Evolutionary conservation across 176 grass and related monocot species (phyloP).

Genomic region (Carex parvula): DNA sequence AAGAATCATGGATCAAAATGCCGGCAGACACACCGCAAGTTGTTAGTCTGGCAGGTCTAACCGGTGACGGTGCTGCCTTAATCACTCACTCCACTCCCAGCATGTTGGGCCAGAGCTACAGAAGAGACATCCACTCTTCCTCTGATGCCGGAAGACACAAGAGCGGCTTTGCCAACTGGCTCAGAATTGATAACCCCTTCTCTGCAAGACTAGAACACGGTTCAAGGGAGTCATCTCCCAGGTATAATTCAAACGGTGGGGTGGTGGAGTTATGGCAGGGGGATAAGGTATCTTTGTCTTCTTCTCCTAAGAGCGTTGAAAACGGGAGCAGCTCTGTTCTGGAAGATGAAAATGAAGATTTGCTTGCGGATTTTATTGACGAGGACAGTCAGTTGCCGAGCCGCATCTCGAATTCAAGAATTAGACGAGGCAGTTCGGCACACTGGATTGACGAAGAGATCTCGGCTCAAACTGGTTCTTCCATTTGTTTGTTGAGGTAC

Average conservation of each 20-base stretch:
- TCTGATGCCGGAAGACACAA: slow-evolving; percentile 46
- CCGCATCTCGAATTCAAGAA: slow-evolving; percentile 64
- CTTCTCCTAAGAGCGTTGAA: slow-evolving; percentile 35
- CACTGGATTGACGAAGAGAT: slow-evolving; percentile 81
- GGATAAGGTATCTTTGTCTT: slow-evolving; percentile 1
- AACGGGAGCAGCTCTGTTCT: slow-evolving; percentile 52
- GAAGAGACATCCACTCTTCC: slow-evolving; percentile 32
- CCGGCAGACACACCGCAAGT: slow-evolving; percentile 58
- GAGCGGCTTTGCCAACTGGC: slow-evolving; percentile 72
- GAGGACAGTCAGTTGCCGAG: slow-evolving; percentile 99
- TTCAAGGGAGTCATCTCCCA: slow-evolving; percentile 59
- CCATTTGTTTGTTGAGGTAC: slow-evolving; percentile 92
- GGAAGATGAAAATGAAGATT: slow-evolving; percentile 98
- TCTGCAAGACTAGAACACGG: slow-evolving; percentile 59
- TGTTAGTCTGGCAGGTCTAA: slow-evolving; percentile 90
- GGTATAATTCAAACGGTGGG: slow-evolving; percentile 19
- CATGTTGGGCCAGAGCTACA: slow-evolving; percentile 42
- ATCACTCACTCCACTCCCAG: slow-evolving; percentile 43
- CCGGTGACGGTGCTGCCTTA: slow-evolving; percentile 85
- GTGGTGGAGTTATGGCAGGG: slow-evolving; percentile 24
- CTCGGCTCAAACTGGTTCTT: slow-evolving; percentile 91
- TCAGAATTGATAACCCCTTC: slow-evolving; percentile 67
- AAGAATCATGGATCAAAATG: slow-evolving; percentile 92
- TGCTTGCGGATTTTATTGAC: slow-evolving; percentile 99
- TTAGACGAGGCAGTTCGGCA: slow-evolving; percentile 48